Base-by-base conservation (phyloP, 2,329 filamentous ascomycete species). In the Alternaria gaisen region DNA sequence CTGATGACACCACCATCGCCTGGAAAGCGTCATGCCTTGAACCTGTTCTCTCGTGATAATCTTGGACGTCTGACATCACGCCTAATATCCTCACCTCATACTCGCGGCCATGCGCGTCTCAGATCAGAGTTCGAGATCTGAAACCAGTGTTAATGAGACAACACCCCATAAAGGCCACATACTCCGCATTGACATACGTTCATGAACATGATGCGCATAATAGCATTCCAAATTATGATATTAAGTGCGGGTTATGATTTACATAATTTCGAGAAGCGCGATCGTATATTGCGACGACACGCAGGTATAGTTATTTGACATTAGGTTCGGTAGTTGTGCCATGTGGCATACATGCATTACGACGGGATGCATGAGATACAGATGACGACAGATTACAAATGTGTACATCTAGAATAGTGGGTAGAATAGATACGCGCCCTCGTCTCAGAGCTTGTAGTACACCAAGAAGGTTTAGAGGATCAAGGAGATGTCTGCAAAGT, bases 121-220 rank as follows among this genome's bases (percentile, higher is more conserved):
- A 47, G 26, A 53, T 43, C 10, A 18, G 26, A 56, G 30, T 46
- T 50, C 52, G 43, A 46, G 38, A 60, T 56, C 53, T 56, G 57
- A 60, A 60, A 56, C 57, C 32, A 34, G 46, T 16, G 34, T 38
- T 11, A 12, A 40, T 60, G 57, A 60, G 52, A 60, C 57, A 42
- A 42, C 8, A 24, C 40, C 40, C 40, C 20, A 24, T 20, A 36
- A 8, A 50, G 16, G 46, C 30, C 32, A 60, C 28, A 40, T 41
- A 43, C 18, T 53, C 57, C 20, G 48, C 22, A 30, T 32, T 30
- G 28, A 41, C 50, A 40, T 12, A n/a, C 34, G 24, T 22, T 22
- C 50, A 34, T 38, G 50, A 40, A 52, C 36, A 41, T 20, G 22
- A 41, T 52, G 32, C 40, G 24, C 32, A 59, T 55, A 16, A 48